phyloP scores from a whole-genome alignment of 768 basidiomycete genomes.

The Hydnum rufescens region DNA sequence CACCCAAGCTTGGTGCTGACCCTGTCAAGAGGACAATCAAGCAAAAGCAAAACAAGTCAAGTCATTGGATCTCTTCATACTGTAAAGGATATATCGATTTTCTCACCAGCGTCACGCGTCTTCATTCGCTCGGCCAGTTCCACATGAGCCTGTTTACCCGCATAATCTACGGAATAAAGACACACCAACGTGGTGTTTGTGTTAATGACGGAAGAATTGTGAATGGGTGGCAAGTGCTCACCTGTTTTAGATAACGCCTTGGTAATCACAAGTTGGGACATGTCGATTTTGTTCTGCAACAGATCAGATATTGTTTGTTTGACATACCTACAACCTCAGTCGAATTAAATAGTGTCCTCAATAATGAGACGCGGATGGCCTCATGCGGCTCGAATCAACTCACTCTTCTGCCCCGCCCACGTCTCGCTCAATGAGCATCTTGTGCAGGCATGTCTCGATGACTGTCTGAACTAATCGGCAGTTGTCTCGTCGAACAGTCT shows the following conservation, averaged over 20 bases:
- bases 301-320: constrained; percentile 89
- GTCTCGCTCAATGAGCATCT: constrained; percentile 91
- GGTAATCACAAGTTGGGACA: constrained; percentile 98
- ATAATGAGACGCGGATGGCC: no score
- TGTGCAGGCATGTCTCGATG: constrained; percentile 94
- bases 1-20: constrained; percentile 92
- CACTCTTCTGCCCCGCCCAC: constrained; percentile 87
- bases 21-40: constrained; percentile 24
- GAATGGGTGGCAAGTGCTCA: constrained; percentile 14
- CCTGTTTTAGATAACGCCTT: constrained; percentile 85
- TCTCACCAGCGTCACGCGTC: constrained; percentile 72
- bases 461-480: constrained; percentile 96
- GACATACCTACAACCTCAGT: constrained; percentile 40
- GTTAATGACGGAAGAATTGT: neutral
- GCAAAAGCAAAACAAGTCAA: neutral
- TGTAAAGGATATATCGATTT: neutral
- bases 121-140: constrained; percentile 93
- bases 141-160: constrained; percentile 88
- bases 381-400: no score
- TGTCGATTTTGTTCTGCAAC: constrained; percentile 90
- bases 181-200: neutral
- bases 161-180: constrained; percentile 51
- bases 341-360: neutral
- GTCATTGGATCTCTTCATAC: neutral
- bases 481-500: constrained; percentile 97